Evolutionary conservation across 768 basidiomycete genomes (phyloP).

Genomic region (Naematelia aurantialba): DNA sequence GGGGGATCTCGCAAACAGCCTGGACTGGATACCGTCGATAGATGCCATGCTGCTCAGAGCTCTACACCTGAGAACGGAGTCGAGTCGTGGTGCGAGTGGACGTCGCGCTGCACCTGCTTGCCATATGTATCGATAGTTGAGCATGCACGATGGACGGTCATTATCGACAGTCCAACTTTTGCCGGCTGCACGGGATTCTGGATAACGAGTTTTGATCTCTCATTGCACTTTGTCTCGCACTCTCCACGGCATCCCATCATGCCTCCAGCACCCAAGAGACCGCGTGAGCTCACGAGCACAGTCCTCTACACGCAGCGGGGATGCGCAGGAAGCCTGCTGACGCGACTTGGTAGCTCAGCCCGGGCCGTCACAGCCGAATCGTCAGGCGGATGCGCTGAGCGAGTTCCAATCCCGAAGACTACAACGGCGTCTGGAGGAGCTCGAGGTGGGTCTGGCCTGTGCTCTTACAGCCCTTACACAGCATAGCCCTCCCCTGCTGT

Average conservation of each 20-base stretch:
- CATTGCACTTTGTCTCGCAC: neutral
- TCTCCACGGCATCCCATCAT: neutral
- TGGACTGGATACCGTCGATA: slow-evolving; percentile 23
- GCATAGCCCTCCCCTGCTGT: neutral
- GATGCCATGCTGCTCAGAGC: slow-evolving; percentile 16
- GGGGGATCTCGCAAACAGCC: slow-evolving; percentile 23
- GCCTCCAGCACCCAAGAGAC: neutral
- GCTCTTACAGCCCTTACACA: neutral
- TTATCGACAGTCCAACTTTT: no score
- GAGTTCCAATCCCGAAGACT: slow-evolving; percentile 40
- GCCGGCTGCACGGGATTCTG: neutral
- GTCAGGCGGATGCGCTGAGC: slow-evolving; percentile 26
- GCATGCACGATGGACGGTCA: neutral
- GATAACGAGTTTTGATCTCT: no score
- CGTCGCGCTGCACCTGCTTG: no score
- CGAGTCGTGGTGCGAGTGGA: neutral
- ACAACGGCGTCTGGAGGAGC: slow-evolving; percentile 38
- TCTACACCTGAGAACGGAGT: slow-evolving; percentile 1
- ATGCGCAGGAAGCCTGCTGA: neutral
- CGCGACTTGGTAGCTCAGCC: neutral
- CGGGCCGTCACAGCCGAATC: neutral
- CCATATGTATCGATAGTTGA: no score
- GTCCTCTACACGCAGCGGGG: neutral
- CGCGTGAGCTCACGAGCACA: neutral
- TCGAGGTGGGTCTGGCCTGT: slow-evolving; percentile 36